Conservation (phyloP, 2,329 filamentous ascomycete genomes). For the Dactylonectria macrodidyma region DNA sequence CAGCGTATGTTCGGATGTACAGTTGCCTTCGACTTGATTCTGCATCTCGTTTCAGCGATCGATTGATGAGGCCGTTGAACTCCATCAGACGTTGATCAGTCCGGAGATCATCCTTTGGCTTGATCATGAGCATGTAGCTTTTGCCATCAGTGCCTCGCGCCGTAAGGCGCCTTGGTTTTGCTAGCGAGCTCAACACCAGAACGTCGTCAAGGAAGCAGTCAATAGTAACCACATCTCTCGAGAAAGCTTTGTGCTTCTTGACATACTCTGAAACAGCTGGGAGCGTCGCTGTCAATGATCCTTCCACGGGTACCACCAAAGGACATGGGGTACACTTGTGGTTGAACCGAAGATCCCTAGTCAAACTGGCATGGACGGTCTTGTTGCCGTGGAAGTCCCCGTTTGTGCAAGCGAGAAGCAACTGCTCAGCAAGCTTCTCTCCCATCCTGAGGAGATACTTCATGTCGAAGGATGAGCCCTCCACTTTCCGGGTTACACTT, state of each 20-base stretch:
- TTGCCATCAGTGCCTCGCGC: constrained; percentile 92
- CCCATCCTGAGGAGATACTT: constrained; percentile 81
- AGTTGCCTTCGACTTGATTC: constrained; percentile 91
- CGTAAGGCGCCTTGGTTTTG: constrained; percentile 91
- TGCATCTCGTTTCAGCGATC: constrained; percentile 90
- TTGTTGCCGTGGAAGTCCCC: constrained; percentile 79
- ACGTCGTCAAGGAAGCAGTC: constrained; percentile 88
- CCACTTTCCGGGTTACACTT: constrained; percentile 65
- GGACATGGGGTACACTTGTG: constrained; percentile 86
- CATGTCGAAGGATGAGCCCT: constrained; percentile 71
- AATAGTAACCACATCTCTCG: constrained; percentile 88
- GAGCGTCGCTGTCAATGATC: constrained; percentile 85
- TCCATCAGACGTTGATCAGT: constrained; percentile 99
- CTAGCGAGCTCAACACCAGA: constrained; percentile 89
- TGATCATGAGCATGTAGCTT: constrained; percentile 91
- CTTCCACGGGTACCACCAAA: constrained; percentile 91
- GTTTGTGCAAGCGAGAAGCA: constrained; percentile 85
- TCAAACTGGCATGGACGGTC: constrained; percentile 80
- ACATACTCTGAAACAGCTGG: constrained; percentile 81
- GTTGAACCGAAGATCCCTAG: constrained; percentile 85
- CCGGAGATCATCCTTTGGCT: constrained; percentile 96
- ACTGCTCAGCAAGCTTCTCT: constrained; percentile 85
- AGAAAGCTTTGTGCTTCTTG: constrained; percentile 88
- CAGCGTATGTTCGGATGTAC: constrained; percentile 97
- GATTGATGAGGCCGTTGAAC: constrained; percentile 98